Evolutionary conservation across 352 stramenopile species (phyloP).

Genomic region (Phytophthora boehmeriae): DNA sequence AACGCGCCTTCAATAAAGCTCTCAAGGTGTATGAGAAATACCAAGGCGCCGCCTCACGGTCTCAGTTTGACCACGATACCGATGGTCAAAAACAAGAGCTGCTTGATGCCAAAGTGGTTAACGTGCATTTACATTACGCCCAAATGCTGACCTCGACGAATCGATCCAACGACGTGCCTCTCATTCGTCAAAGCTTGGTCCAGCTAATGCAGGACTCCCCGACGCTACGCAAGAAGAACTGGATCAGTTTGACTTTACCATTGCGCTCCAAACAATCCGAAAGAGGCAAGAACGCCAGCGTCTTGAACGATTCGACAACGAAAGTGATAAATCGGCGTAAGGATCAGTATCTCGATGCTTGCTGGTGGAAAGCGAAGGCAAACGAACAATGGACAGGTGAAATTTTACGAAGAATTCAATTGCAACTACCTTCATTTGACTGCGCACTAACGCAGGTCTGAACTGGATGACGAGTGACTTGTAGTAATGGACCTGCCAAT

Average conservation of each 20-base stretch:
- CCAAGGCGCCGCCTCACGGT: conserved; percentile 1
- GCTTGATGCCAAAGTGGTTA: neutral
- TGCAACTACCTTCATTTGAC: conserved; percentile 22
- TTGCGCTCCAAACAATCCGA: conserved; percentile 4
- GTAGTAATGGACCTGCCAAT: conserved; percentile 22
- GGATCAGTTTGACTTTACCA: conserved; percentile 13
- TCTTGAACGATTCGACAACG: conserved; percentile 1
- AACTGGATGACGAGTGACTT: conserved; percentile 35
- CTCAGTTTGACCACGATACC: neutral
- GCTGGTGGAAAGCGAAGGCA: too few species aligned
- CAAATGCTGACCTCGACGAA: conserved; percentile 9
- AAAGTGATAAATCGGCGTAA: neutral
- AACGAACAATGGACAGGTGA: neutral
- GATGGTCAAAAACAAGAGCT: neutral
- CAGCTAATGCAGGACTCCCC: conserved; percentile 7
- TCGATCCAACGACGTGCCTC: conserved; percentile 8
- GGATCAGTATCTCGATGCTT: too few species aligned
- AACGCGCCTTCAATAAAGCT: conserved; percentile 12
- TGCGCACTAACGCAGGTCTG: conserved; percentile 20
- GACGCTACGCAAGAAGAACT: neutral
- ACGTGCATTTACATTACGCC: conserved; percentile 8
- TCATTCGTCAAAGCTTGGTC: conserved; percentile 6
- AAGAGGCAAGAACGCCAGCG: conserved; percentile 5
- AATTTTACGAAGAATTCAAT: conserved; percentile 28
- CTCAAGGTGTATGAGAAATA: conserved; percentile 18